Conservation (phyloP, 768 basidiomycete species). For the Tulasnella calospora region DNA sequence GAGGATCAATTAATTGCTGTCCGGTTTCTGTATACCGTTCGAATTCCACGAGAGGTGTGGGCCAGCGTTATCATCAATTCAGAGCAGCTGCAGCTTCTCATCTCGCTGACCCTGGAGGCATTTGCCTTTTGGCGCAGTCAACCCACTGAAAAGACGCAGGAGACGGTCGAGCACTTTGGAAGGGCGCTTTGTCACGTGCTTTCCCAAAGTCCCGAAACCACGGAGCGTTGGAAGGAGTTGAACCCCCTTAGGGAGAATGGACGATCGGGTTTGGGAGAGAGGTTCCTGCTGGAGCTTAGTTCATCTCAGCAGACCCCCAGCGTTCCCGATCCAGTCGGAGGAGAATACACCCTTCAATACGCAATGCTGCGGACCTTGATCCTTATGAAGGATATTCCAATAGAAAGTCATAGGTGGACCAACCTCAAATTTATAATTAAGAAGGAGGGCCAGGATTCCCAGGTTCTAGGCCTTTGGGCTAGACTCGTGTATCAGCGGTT, state of each 20-base stretch:
- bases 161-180: neutral
- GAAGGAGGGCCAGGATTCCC: neutral
- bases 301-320: neutral
- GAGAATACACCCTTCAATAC: neutral
- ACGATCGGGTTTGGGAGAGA: neutral
- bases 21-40: neutral
- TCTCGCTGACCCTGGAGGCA: neutral
- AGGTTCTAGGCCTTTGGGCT: neutral
- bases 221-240: neutral
- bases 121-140: neutral
- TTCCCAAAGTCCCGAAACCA: neutral
- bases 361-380: neutral
- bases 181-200: neutral
- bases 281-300: neutral
- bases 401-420: neutral
- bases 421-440: neutral
- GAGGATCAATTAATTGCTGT: neutral
- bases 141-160: neutral
- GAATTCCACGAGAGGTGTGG: neutral
- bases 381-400: neutral
- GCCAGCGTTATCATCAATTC: neutral
- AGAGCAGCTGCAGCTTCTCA: neutral
- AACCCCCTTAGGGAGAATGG: no score
- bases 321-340: neutral
- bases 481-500: neutral